Base-by-base conservation (phyloP, 2,329 filamentous ascomycete species). In the Cordyceps cicadae region DNA sequence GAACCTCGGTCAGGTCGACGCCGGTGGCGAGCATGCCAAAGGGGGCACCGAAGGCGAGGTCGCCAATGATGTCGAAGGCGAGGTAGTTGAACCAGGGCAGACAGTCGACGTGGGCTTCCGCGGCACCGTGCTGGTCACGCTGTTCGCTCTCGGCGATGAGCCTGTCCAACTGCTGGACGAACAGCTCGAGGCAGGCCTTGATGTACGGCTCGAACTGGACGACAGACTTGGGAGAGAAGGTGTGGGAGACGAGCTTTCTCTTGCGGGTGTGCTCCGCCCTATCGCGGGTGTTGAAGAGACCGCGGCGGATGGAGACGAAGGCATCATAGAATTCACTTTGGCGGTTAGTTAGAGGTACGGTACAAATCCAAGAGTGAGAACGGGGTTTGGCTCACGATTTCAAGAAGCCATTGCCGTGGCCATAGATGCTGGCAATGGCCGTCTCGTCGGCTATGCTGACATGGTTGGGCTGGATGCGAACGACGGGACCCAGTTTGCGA, bases 131-230 rank as follows among this genome's bases (percentile, higher is more conserved):
- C 5, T 79, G 80, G 24, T 68, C 80, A 67, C 51, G 76, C n/a
- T 69, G 76, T 49, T 77, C 68, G 12, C 76, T 73, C 12, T 78
- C 73, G 4, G 71, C 69, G 29, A 77, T 79, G 8, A 93, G 75
- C 19, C 77, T 77, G 69, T 90, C 88, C 82, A 91, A 90, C 71
- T 91, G 85, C 62, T 78, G 77, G 26, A 89, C 84, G 62, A 96
- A 89, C 15, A 86, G 76, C 62, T 88, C 84, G 3, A 96, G 80
- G 71, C 95, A 96, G 65, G 81, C 77, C 70, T 90, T 87, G 66
- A 96, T 93, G 73, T 93, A 96, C 56, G 91, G 89, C 76, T 96
- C 92, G 70, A 96, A 95, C 71, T 96, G 86, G 62, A 81, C 81
- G 59, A 96, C 82, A 11, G 85, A 89, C 75, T 93, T 95, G 63